Evolutionary conservation across 2,329 filamentous ascomycete species (phyloP), one percentile per base, ranked within the genome.

Genomic region (Fusarium keratoplasticum): DNA sequence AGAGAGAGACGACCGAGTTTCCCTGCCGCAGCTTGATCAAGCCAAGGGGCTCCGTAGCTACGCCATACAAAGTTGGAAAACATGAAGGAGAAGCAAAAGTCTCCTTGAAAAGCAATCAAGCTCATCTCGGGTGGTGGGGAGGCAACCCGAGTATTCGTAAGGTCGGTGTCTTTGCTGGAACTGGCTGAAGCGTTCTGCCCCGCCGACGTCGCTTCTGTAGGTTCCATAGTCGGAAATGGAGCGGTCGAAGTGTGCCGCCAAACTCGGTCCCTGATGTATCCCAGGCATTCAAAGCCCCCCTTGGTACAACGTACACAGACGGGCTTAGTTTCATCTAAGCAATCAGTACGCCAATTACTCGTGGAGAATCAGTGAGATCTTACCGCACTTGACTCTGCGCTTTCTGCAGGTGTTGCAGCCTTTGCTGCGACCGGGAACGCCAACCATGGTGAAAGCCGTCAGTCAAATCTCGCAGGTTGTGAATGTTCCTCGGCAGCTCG

Each of bases 11-110:
- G 27, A 2, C 72, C 72, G 7, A 74, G 65, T 40, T 68, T 74
- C 9, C 72, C 72, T 18, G 67, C 59, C 1, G 72, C 72, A 5
- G 72, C 72, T 25, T 70, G 70, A 18, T 73, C 65, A 9, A 74
- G 59, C 72, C 72, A 74, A 6, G 60, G 60, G 8, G 61, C 54
- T 4, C 72, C 70, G 31, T 74, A 74, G 3, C 70, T 70, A 25
- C 72, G 63, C 72, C 72, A 74, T 18, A 74, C 64, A 31, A 74
- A 74, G 14, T 74, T 74, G 33, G 72, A 64, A 40, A 74, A 74
- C 70, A 71, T 74, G 42, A 74, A 74, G 0, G 70, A 65, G 29
- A 73, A 66, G 52, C 72, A 74, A 57, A 74, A 73, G 35, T 74
- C 72, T 11, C 65, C 72, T 59, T 74, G 62, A 25, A 74, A 74